A percentile compares a stretch with the other conserved stretches of the same genome.
phyloP scores from a whole-genome alignment of 768 basidiomycete species.

The Collybiopsis confluens region DNA sequence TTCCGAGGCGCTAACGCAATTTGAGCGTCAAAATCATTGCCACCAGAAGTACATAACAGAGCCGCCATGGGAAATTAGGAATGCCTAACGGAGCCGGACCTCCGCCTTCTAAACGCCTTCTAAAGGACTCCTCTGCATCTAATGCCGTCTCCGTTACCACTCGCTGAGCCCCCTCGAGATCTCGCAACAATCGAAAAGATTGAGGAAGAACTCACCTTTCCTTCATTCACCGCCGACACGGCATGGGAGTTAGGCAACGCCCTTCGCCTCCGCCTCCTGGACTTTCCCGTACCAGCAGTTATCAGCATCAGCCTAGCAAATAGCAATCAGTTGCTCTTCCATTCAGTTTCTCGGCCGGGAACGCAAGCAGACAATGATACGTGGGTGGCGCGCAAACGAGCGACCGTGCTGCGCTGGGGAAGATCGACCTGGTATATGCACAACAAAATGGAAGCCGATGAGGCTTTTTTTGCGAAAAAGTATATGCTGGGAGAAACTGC shows the following conservation, averaged over 20 bases:
- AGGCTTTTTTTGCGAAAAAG: conserved; percentile 11
- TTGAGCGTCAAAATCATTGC: no score
- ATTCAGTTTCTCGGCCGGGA: conserved; percentile 21
- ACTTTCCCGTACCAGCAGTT: conserved; percentile 19
- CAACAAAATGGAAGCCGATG: conserved; percentile 8
- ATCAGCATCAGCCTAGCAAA: conserved; percentile 26
- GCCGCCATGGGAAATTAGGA: no score
- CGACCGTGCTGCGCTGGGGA: conserved; percentile 26
- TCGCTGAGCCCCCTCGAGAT: conserved; percentile 11
- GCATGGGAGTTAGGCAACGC: conserved; percentile 27
- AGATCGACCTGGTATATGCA: conserved; percentile 22
- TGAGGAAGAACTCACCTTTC: conserved; percentile 22
- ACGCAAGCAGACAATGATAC: conserved; percentile 25
- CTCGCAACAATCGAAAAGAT: conserved; percentile 18
- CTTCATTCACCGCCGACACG: conserved; percentile 24
- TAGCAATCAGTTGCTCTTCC: conserved; percentile 26
- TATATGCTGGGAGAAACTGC: conserved; percentile 22
- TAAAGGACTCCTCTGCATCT: no score
- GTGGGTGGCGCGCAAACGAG: conserved; percentile 31
- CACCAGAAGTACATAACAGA: no score
- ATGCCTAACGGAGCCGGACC: no score
- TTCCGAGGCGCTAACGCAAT: no score
- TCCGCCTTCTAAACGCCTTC: no score
- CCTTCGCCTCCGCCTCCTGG: conserved; percentile 18
- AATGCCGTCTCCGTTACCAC: no score